phyloP scores from a whole-genome alignment of 1,284 basidiomycete genomes.

The Ustilago vetiveriae region DNA sequence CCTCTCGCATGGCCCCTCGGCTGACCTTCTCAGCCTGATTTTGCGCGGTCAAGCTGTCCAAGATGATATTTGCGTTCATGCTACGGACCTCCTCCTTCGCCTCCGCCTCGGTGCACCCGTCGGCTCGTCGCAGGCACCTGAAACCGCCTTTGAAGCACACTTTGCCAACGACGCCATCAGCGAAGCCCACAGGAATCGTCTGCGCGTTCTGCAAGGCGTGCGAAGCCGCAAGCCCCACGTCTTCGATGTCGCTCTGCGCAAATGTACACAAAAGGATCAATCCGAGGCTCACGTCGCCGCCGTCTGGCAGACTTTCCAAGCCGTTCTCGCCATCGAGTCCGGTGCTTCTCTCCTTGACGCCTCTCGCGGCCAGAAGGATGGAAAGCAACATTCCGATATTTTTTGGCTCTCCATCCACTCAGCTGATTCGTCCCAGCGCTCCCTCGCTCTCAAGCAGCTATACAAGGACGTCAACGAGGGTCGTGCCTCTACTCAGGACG shows the following conservation, averaged over 20 bases:
- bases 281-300: conserved; percentile 30
- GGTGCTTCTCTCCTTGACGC: conserved; percentile 32
- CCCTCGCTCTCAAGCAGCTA: conserved; percentile 50
- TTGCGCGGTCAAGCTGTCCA: conserved; percentile 30
- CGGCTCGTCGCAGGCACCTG: conserved; percentile 24
- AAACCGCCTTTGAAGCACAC: conserved; percentile 30
- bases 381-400: conserved; percentile 28
- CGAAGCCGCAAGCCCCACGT: conserved; percentile 42
- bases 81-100: conserved; percentile 36
- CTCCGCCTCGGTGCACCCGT: conserved; percentile 17
- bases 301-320: conserved; percentile 49
- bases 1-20: conserved; percentile 25
- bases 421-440: conserved; percentile 46
- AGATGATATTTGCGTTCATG: conserved; percentile 17
- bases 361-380: conserved; percentile 13
- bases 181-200: conserved; percentile 35
- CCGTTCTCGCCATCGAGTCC: conserved; percentile 48
- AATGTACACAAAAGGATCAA: conserved; percentile 26
- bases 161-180: conserved; percentile 11
- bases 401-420: conserved; percentile 61
- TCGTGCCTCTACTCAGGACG: conserved; percentile 33
- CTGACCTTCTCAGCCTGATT: conserved; percentile 33
- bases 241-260: conserved; percentile 50
- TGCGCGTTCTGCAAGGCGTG: conserved; percentile 44
- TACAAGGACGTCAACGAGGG: conserved; percentile 33